Conservation (phyloP, 768 basidiomycete species). For the Auriculariales sp. region DNA sequence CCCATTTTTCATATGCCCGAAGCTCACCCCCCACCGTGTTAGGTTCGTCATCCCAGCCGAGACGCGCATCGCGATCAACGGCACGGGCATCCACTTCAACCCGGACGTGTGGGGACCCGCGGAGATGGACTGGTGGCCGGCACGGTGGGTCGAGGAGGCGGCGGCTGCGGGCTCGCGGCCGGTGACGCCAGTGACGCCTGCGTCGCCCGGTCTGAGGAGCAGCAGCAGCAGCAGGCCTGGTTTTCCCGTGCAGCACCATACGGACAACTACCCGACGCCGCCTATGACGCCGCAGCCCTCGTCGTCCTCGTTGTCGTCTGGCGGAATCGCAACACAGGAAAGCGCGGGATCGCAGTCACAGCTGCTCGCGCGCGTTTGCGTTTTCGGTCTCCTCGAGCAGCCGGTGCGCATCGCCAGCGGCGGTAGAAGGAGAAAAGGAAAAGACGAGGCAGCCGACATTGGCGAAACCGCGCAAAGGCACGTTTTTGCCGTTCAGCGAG, state of each 20-base stretch:
- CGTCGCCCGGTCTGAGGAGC: not conserved
- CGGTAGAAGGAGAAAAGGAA: not conserved
- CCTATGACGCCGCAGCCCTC: not conserved
- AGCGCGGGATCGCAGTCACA: too few relatives aligned
- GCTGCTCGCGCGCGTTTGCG: too few relatives aligned
- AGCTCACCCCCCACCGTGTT: too few relatives aligned
- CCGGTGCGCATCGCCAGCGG: too few relatives aligned
- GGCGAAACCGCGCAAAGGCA: not conserved
- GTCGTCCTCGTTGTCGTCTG: too few relatives aligned
- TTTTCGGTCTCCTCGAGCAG: too few relatives aligned
- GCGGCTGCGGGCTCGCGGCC: not conserved
- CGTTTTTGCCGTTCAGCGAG: slow-evolving; percentile 4
- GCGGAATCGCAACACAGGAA: too few relatives aligned
- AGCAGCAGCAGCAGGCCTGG: not conserved
- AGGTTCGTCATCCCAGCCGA: slow-evolving; percentile 2
- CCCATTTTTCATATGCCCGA: too few relatives aligned
- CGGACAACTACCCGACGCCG: not conserved
- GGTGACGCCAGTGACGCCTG: not conserved
- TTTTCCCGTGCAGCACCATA: not conserved
- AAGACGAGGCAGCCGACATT: not conserved
- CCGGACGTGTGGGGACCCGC: slow-evolving; percentile 4
- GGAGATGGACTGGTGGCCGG: not conserved
- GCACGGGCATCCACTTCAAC: slow-evolving; percentile 2
- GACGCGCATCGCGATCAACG: slow-evolving; percentile 1
- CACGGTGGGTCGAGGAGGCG: not conserved